These are phyloP conservation scores for Platanus orientalis DNA, from an alignment of 164 flowering plant species.

Conservation along the genomic window DNA sequence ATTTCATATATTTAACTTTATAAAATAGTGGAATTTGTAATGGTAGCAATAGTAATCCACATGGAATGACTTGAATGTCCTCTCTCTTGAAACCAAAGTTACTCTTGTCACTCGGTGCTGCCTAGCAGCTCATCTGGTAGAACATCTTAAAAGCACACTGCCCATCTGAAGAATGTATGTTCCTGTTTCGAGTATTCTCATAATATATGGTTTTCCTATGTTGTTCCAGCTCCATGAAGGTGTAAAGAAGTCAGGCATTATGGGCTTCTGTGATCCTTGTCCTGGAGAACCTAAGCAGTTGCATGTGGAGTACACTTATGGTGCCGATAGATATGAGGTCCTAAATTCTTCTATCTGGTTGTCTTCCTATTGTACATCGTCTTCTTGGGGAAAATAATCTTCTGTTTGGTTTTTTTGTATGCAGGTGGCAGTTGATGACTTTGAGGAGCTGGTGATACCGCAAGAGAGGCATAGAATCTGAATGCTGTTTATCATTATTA, in stretches of 20 bases:
- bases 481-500: neutral
- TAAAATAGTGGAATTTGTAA: too few relatives aligned
- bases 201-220: neutral
- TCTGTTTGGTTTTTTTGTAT: neutral
- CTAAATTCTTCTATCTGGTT: neutral
- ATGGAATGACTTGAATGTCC: too few relatives aligned
- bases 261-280: conserved; percentile 97
- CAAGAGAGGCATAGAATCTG: conserved; percentile 43
- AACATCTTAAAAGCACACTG: neutral
- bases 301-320: conserved; percentile 60
- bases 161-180: neutral
- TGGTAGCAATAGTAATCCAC: too few relatives aligned
- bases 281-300: conserved; percentile 84
- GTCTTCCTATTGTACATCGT: neutral
- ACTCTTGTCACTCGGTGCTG: too few relatives aligned
- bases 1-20: too few relatives aligned
- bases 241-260: conserved; percentile 89
- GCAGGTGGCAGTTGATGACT: conserved; percentile 63
- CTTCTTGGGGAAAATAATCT: neutral
- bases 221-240: conserved; percentile 87
- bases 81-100: too few relatives aligned
- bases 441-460: conserved; percentile 50
- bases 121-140: too few relatives aligned
- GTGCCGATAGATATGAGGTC: conserved; percentile 57
- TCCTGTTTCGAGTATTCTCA: too few relatives aligned